Conservation (phyloP, 2,329 filamentous ascomycete species). For the Aspergillus texensis region DNA sequence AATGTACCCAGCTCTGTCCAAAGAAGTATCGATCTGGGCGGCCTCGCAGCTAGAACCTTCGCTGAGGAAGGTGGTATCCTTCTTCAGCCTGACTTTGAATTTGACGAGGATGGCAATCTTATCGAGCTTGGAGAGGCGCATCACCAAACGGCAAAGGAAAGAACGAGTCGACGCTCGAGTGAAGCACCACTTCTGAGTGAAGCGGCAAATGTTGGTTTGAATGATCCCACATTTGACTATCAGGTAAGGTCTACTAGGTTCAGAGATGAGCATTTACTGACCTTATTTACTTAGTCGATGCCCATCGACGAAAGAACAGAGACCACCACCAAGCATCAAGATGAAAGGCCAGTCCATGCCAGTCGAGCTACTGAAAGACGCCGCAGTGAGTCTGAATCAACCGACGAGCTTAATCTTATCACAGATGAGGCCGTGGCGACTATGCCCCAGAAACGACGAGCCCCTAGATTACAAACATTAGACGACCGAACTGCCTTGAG, state of each 20-base stretch:
- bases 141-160: constrained; percentile 8
- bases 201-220: constrained; percentile 36
- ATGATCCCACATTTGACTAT: constrained; percentile 35
- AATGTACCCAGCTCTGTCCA: constrained; percentile 44
- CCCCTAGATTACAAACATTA: constrained; percentile 45
- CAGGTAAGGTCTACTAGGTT: constrained; percentile 12
- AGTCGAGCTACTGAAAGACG: constrained; percentile 1
- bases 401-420: background rate
- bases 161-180: constrained; percentile 22
- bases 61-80: constrained; percentile 50
- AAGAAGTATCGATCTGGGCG: constrained; percentile 34
- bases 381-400: background rate
- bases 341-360: background rate
- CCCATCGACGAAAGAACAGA: constrained; percentile 35
- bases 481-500: constrained; percentile 57
- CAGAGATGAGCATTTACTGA: background rate
- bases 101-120: constrained; percentile 65
- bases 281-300: constrained; percentile 22
- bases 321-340: constrained; percentile 6
- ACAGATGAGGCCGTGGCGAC: constrained; percentile 19
- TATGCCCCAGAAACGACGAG: constrained; percentile 32
- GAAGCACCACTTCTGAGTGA: constrained; percentile 42
- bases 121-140: constrained; percentile 45
- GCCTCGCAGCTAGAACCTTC: constrained; percentile 26
- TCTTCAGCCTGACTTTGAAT: constrained; percentile 60